These are phyloP conservation scores for Cladochytrium replicatum DNA, from an alignment of 192 early-diverging fungal genomes.

Conservation along the genomic window DNA sequence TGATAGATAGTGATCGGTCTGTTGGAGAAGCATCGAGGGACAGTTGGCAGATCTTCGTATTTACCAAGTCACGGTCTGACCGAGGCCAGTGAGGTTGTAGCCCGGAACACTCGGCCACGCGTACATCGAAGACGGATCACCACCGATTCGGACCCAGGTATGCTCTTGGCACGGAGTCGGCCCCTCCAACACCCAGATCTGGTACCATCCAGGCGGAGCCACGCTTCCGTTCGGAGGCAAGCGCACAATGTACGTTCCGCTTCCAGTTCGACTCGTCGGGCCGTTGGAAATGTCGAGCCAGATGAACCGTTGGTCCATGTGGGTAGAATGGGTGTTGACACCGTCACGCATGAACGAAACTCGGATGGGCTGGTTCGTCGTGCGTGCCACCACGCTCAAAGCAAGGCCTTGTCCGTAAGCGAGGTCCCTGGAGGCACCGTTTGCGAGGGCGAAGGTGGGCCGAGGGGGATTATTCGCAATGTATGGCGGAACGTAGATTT, in stretches of 20 bases:
- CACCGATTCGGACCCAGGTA: neutral
- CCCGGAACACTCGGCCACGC: neutral
- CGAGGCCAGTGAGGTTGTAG: neutral
- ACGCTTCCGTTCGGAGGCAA: neutral
- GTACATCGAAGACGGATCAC: neutral
- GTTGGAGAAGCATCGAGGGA: too few relatives aligned
- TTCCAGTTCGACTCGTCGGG: neutral
- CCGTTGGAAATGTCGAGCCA: neutral
- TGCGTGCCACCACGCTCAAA: neutral
- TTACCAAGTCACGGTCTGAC: neutral
- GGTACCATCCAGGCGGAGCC: neutral
- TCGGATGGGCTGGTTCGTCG: neutral
- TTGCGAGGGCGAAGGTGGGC: neutral
- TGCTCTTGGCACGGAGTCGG: neutral
- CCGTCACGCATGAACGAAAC: slow-evolving; percentile 1
- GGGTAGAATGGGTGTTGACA: slow-evolving; percentile 1
- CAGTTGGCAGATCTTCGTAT: too few relatives aligned
- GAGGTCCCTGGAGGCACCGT: neutral
- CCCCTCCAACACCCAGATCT: neutral
- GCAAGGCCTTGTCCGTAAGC: neutral
- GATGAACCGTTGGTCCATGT: neutral
- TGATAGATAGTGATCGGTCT: too few relatives aligned
- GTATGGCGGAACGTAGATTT: neutral
- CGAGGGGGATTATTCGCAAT: neutral
- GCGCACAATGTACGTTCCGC: neutral